Evolutionary conservation across 768 basidiomycete species (phyloP), one percentile per base, ranked within the genome.

Genomic region (Brasilioporus rufonigricans): DNA sequence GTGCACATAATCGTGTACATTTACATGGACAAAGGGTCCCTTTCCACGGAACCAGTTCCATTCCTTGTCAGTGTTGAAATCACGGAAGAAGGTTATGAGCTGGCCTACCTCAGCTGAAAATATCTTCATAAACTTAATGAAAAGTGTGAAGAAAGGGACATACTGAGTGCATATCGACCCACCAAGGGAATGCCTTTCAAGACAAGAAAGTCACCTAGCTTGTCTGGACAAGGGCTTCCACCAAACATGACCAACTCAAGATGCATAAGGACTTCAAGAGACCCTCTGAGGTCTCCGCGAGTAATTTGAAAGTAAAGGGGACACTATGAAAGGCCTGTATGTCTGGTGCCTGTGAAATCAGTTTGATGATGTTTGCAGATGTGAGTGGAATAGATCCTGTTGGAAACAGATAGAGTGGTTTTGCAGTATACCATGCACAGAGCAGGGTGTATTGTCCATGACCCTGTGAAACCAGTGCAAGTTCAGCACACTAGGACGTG

Each of bases 11-110:
- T 67, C 52, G 18, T 59, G 51, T 40, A 68, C 40, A 1, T 54
- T 49, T 0, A 60, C 55, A 8, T 53, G 52, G 7, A 63, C 19
- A 41, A 60, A 19, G 0, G 68, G 63, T 2, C 66, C 63, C 29
- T 67, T 69, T n/a, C 66, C 58, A 26, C 77, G 74, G 40, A 78
- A 63, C 76, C 78, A 84, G 59, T 79, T 81, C 82, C 83, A 85
- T 12, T 56, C 76, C 63, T 82, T 83, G 70, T 84, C 82, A 5
- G 59, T 70, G 5, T 64, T 65, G 52, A 77, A 80, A 53, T 80
- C 73, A 32, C 80, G 76, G 47, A 74, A 71, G 14, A 79, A 81
- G 47, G 75, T 79, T 65, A 80, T 71, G 18, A 81, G 64, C 12
- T 67, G 65, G 38, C 74, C 77, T 44, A 73, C 73, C 62, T 77